phyloP scores from a whole-genome alignment of 2,329 filamentous ascomycete species.

The Tolypocladium nubicola region DNA sequence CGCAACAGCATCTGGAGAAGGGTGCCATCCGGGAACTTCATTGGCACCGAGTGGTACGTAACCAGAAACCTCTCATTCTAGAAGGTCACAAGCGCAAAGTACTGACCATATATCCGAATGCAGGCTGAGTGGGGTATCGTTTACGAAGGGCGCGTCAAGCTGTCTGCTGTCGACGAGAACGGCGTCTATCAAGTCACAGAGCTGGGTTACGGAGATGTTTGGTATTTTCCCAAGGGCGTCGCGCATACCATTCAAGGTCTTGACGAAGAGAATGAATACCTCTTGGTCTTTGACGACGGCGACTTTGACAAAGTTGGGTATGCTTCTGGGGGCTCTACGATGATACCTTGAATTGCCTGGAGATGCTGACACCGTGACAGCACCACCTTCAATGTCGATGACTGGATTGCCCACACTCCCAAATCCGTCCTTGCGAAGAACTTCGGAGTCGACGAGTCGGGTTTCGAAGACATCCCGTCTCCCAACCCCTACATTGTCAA shows the following conservation, averaged over 20 bases:
- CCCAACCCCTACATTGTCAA: slow-evolving; percentile 53
- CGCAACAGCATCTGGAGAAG: slow-evolving; percentile 58
- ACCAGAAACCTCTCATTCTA: too few relatives aligned
- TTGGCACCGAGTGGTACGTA: slow-evolving; percentile 54
- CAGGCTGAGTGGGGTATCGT: slow-evolving; percentile 61
- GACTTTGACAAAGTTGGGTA: slow-evolving; percentile 54
- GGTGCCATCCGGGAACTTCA: slow-evolving; percentile 56
- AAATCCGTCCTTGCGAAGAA: slow-evolving; percentile 55
- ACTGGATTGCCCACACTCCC: slow-evolving; percentile 60
- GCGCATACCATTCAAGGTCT: slow-evolving; percentile 55
- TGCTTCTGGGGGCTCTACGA: slow-evolving; percentile 5
- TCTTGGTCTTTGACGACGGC: slow-evolving; percentile 56
- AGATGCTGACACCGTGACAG: slow-evolving; percentile 17
- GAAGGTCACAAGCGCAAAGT: too few relatives aligned
- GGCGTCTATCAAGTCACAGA: slow-evolving; percentile 44
- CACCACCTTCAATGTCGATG: slow-evolving; percentile 62
- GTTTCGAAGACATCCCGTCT: slow-evolving; percentile 47
- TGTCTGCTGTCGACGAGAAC: slow-evolving; percentile 52
- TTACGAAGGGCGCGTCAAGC: slow-evolving; percentile 42
- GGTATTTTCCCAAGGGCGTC: slow-evolving; percentile 58
- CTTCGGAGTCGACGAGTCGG: slow-evolving; percentile 49
- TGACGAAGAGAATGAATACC: slow-evolving; percentile 56
- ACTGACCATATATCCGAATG: neutral
- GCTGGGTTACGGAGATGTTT: slow-evolving; percentile 52
- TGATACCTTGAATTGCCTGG: too few relatives aligned